Evolutionary conservation across 2,329 filamentous ascomycete genomes (phyloP).

Genomic region (Venturia oleaginea): DNA sequence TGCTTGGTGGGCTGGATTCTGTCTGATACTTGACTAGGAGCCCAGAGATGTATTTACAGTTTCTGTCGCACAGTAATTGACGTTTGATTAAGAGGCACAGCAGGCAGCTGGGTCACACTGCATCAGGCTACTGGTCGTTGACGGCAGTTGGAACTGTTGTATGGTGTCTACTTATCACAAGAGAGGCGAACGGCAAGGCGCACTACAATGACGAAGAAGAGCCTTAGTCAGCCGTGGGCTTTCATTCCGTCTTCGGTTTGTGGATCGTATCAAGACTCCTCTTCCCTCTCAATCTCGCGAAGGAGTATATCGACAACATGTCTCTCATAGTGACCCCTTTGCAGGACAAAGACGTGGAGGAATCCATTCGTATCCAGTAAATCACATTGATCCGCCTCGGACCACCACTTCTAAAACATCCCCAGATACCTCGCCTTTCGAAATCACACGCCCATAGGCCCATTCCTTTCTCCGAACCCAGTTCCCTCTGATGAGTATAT

Average conservation of each 20-base stretch:
- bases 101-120: not conserved
- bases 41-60: not conserved
- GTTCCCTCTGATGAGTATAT: not conserved
- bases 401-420: not conserved
- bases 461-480: slow-evolving; percentile 5
- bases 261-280: not conserved
- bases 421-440: slow-evolving; percentile 11
- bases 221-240: not conserved
- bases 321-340: not conserved
- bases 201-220: not conserved
- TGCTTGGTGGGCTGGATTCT: not conserved
- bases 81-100: not conserved
- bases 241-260: not conserved
- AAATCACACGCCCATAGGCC: not conserved
- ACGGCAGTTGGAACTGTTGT: not conserved
- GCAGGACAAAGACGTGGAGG: slow-evolving; percentile 9
- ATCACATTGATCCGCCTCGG: not conserved
- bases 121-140: not conserved
- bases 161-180: not conserved
- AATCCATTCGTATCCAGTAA: slow-evolving; percentile 5
- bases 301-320: not conserved
- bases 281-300: not conserved
- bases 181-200: not conserved
- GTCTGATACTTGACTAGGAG: not conserved
- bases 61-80: not conserved